Evolutionary conservation across 1,284 basidiomycete species (phyloP).

Genomic region (Pseudozyma sp.): DNA sequence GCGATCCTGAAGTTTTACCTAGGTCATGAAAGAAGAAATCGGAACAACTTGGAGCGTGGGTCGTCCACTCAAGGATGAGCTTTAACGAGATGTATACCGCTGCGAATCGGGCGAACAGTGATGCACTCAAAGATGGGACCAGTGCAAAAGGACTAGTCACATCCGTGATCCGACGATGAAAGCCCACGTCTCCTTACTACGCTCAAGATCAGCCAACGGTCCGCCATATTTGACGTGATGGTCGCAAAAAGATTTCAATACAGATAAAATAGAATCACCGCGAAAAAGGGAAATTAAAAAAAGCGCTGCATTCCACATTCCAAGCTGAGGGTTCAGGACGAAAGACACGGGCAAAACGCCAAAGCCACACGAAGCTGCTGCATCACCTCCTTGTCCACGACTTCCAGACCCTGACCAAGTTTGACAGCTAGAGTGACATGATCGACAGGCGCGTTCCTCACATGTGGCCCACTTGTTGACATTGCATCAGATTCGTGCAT

Average conservation of each 20-base stretch:
- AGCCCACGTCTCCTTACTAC: neutral
- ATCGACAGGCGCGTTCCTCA: neutral
- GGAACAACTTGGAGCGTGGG: too few relatives aligned
- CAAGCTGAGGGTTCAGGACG: constrained; percentile 6
- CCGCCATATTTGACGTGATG: constrained; percentile 14
- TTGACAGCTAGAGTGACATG: neutral
- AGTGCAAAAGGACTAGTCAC: constrained; percentile 5
- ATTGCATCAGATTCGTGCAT: neutral
- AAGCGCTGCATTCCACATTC: constrained; percentile 30
- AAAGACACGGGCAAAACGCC: constrained; percentile 13
- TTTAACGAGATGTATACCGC: neutral
- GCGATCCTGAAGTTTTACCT: neutral
- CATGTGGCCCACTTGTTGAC: neutral
- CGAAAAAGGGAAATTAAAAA: neutral
- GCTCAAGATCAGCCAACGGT: neutral
- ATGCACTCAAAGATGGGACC: neutral
- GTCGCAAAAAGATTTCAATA: neutral
- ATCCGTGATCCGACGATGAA: constrained; percentile 3
- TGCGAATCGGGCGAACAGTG: neutral
- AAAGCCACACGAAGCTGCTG: constrained; percentile 1
- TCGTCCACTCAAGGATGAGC: too few relatives aligned
- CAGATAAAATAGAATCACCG: neutral
- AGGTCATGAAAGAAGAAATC: neutral
- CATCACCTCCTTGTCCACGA: neutral
- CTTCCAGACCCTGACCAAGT: neutral